Percentiles rank a stretch among this genome's conserved stretches.
Evolutionary conservation across 192 early-diverging fungal genomes (phyloP).

Genomic region (Coemansia sp.): DNA sequence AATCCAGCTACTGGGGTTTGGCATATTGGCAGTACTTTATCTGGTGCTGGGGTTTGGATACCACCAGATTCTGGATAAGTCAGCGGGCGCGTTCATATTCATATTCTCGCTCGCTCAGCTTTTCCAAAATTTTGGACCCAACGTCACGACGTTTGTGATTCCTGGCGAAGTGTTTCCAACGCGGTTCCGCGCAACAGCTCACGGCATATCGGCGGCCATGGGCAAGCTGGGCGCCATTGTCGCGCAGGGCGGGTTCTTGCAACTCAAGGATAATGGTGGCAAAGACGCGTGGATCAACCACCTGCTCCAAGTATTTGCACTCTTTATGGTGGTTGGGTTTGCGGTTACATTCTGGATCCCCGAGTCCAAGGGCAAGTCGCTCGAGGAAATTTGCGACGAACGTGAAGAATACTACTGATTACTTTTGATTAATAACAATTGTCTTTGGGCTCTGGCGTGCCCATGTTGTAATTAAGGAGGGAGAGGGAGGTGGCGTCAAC

Average conservation of each 20-base stretch:
- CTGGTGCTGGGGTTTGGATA: conserved; percentile 67
- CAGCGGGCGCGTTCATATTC: conserved; percentile 57
- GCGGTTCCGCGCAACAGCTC: conserved; percentile 68
- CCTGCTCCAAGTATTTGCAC: conserved; percentile 64
- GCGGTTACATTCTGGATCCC: conserved; percentile 41
- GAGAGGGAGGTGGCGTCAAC: too few relatives aligned
- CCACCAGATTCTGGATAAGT: conserved; percentile 54
- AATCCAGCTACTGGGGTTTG: conserved; percentile 87
- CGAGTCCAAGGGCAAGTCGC: conserved; percentile 38
- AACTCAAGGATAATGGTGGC: conserved; percentile 65
- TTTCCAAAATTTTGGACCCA: conserved; percentile 95
- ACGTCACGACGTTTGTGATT: conserved; percentile 80
- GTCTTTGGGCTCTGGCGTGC: background rate
- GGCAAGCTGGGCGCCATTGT: conserved; percentile 74
- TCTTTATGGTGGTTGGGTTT: conserved; percentile 69
- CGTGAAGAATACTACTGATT: conserved; percentile 19
- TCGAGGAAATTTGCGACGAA: conserved; percentile 42
- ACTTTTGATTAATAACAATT: background rate
- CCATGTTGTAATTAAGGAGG: too few relatives aligned
- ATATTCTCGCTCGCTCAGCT: conserved; percentile 61
- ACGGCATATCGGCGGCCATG: conserved; percentile 74
- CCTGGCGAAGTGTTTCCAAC: conserved; percentile 79
- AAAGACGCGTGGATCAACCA: conserved; percentile 54
- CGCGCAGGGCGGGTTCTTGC: conserved; percentile 65
- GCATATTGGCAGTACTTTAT: conserved; percentile 68